phyloP scores from a whole-genome alignment of 2,329 filamentous ascomycete species.

The Phaeophleospora eucalypticola region DNA sequence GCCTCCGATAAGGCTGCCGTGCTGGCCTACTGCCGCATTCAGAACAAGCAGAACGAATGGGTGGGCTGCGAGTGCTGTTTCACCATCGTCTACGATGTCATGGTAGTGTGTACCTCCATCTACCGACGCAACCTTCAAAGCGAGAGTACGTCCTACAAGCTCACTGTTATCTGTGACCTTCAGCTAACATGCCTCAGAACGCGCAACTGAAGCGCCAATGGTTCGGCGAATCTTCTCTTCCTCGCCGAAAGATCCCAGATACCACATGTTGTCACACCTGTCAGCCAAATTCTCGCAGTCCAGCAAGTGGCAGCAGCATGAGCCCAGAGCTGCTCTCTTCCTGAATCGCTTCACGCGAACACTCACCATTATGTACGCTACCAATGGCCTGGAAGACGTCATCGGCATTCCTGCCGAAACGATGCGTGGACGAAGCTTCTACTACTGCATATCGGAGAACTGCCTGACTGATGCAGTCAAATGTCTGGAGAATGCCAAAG shows the following conservation, averaged over 20 bases:
- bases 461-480: conserved; percentile 72
- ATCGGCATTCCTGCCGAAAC: conserved; percentile 67
- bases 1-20: conserved; percentile 80
- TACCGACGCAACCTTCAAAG: conserved; percentile 67
- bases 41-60: conserved; percentile 65
- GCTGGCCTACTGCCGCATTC: conserved; percentile 72
- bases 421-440: conserved; percentile 75
- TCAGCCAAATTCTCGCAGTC: conserved; percentile 70
- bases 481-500: conserved; percentile 79
- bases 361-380: conserved; percentile 81
- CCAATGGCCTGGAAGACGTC: conserved; percentile 69
- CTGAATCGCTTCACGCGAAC: conserved; percentile 82
- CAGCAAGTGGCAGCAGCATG: conserved; percentile 57
- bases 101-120: conserved; percentile 79
- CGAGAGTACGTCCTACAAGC: conserved; percentile 58
- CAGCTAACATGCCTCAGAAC: conserved; percentile 48
- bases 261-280: conserved; percentile 83
- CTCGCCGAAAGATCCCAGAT: conserved; percentile 76
- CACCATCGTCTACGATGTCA: conserved; percentile 80
- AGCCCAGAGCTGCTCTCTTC: conserved; percentile 78
- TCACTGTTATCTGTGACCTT: background rate
- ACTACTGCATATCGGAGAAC: conserved; percentile 76
- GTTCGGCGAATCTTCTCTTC: conserved; percentile 76
- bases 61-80: conserved; percentile 84
- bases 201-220: conserved; percentile 71